Conservation (phyloP, 2,329 filamentous ascomycete genomes). For the Orbilia quercus region DNA sequence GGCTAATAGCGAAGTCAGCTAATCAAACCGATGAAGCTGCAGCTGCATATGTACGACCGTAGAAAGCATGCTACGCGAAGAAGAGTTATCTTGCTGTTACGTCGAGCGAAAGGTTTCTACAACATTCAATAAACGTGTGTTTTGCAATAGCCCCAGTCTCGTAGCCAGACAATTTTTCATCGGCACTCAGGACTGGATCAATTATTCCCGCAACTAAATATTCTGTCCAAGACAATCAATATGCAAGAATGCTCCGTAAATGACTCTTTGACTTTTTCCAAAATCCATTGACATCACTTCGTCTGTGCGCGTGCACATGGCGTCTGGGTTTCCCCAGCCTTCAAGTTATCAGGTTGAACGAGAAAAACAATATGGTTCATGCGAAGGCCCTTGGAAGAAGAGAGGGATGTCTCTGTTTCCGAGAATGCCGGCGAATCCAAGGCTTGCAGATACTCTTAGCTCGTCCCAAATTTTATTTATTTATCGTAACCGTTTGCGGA, state of each 20-base stretch:
- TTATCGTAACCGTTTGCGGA: background rate
- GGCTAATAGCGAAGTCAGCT: no score
- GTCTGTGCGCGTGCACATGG: slow-evolving; percentile 33
- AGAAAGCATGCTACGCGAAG: background rate
- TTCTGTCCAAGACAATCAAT: slow-evolving; percentile 5
- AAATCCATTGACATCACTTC: slow-evolving; percentile 25
- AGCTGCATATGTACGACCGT: slow-evolving; percentile 4
- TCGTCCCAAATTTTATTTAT: background rate
- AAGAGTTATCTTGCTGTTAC: no score
- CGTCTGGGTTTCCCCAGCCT: slow-evolving; percentile 17
- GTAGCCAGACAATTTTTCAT: no score
- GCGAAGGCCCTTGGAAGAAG: background rate
- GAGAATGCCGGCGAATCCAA: slow-evolving; percentile 30
- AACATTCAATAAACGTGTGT: no score
- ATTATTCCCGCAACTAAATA: slow-evolving; percentile 25
- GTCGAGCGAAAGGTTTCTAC: no score
- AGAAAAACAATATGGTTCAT: background rate
- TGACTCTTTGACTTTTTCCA: slow-evolving; percentile 11
- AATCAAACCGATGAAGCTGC: background rate
- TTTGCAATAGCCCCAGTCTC: no score
- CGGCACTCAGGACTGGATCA: background rate
- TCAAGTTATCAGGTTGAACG: background rate
- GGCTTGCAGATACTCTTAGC: slow-evolving; percentile 1
- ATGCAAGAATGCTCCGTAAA: slow-evolving; percentile 5
- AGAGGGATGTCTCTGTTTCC: slow-evolving; percentile 20